phyloP scores from a whole-genome alignment of 2,329 filamentous ascomycete species.

The Penicillium decumbens region DNA sequence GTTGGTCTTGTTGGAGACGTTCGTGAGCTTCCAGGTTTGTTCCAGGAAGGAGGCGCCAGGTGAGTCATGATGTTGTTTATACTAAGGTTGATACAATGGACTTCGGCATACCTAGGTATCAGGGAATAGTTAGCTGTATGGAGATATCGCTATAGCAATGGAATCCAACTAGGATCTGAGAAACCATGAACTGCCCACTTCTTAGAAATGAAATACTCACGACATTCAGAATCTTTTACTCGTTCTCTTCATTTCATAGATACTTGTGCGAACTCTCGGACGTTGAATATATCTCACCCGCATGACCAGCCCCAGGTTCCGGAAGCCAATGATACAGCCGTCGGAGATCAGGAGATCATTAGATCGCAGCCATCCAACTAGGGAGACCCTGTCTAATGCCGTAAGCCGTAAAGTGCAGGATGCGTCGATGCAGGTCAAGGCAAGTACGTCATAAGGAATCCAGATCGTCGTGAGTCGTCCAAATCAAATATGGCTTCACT shows the following conservation, averaged over 20 bases:
- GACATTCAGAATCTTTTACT: neutral
- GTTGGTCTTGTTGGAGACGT: neutral
- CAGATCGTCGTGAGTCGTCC: neutral
- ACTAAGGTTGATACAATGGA: too few relatives aligned
- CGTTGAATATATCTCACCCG: neutral
- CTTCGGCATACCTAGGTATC: too few relatives aligned
- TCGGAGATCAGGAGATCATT: neutral
- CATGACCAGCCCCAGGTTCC: neutral
- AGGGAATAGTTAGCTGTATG: too few relatives aligned
- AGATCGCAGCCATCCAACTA: neutral
- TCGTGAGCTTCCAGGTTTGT: too few relatives aligned
- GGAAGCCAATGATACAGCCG: neutral
- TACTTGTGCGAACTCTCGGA: neutral
- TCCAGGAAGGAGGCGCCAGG: too few relatives aligned
- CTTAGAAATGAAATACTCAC: too few relatives aligned
- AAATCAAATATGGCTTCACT: neutral
- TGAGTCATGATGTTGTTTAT: neutral
- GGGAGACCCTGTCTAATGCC: neutral
- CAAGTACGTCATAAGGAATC: neutral
- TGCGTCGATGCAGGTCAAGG: neutral
- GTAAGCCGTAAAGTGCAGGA: neutral
- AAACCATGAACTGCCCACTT: neutral
- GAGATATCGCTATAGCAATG: too few relatives aligned
- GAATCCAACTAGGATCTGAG: too few relatives aligned
- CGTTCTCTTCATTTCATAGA: neutral